Evolutionary conservation across 1,139 yeast species (phyloP).

Genomic region (Debaryomycetaceae sp.): DNA sequence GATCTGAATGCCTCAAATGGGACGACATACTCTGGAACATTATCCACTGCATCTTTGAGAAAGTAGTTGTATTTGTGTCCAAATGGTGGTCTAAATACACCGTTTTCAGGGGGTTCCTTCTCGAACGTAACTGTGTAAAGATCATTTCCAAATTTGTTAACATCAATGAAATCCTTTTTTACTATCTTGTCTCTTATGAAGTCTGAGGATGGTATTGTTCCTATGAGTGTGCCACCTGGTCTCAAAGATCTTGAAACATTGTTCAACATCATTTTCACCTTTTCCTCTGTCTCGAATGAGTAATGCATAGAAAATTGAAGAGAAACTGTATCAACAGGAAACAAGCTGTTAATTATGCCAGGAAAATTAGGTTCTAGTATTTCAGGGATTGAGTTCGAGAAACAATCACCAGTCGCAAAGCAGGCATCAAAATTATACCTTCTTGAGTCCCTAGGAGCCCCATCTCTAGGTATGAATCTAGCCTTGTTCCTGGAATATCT

Average conservation of each 20-base stretch:
- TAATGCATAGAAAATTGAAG: constrained; percentile 92
- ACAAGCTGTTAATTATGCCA: constrained; percentile 52
- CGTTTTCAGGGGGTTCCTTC: constrained; percentile 68
- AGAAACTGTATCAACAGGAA: constrained; percentile 86
- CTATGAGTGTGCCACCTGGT: constrained; percentile 83
- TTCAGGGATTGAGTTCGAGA: constrained; percentile 63
- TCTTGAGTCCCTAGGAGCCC: constrained; percentile 40
- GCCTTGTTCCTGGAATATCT: constrained; percentile 56
- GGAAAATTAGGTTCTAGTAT: constrained; percentile 63
- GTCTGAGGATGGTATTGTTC: constrained; percentile 93
- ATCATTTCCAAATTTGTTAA: constrained; percentile 76
- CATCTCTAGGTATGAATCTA: constrained; percentile 27
- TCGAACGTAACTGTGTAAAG: constrained; percentile 79
- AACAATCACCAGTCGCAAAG: constrained; percentile 91
- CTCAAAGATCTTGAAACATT: constrained; percentile 75
- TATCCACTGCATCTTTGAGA: constrained; percentile 89
- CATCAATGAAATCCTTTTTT: constrained; percentile 34
- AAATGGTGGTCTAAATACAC: constrained; percentile 68
- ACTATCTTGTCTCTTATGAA: constrained; percentile 65
- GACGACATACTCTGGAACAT: constrained; percentile 96
- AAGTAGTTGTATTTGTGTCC: constrained; percentile 83
- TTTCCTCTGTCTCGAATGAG: constrained; percentile 83
- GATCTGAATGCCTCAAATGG: constrained; percentile 87
- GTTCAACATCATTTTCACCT: constrained; percentile 66
- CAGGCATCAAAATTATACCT: constrained; percentile 65